Evolutionary conservation across 306 rosid species (phyloP).

Genomic region (Canavalia ensiformis): DNA sequence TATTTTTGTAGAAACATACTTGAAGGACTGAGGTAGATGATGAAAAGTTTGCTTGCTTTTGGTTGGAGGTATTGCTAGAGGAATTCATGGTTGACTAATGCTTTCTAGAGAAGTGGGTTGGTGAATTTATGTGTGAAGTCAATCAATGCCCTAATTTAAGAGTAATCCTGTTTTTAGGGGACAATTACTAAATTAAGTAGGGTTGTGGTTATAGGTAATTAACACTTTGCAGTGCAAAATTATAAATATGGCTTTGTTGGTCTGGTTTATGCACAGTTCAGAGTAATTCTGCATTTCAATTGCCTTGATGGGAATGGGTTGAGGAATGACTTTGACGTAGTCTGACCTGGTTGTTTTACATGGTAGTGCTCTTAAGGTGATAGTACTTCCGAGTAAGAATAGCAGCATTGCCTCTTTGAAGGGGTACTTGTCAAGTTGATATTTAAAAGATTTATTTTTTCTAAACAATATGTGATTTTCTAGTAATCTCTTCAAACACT

Average conservation of each 20-base stretch:
- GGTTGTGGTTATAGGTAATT: conserved; percentile 16
- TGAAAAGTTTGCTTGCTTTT: conserved; percentile 30
- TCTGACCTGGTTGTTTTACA: conserved; percentile 24
- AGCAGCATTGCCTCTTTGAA: not conserved
- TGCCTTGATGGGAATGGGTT: conserved; percentile 12
- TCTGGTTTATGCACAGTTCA: not conserved
- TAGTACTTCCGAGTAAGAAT: not conserved
- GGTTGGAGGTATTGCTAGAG: conserved; percentile 4
- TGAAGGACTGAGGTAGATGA: not conserved
- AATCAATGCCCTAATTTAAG: not conserved
- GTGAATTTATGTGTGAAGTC: not conserved
- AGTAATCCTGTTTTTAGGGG: not conserved
- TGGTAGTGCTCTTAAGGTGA: not conserved
- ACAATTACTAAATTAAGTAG: not conserved
- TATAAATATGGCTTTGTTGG: not conserved
- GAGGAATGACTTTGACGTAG: not conserved
- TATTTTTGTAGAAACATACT: not conserved
- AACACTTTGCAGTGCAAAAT: not conserved
- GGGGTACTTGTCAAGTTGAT: conserved; percentile 12
- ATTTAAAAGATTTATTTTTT: not conserved
- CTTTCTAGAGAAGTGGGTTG: not conserved
- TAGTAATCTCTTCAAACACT: conserved; percentile 23
- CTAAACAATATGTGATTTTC: not conserved
- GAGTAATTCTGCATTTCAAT: not conserved
- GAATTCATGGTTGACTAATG: not conserved